Base-by-base conservation (phyloP, 108 stramenopile genomes). In the Fragilaria crotonensis region DNA sequence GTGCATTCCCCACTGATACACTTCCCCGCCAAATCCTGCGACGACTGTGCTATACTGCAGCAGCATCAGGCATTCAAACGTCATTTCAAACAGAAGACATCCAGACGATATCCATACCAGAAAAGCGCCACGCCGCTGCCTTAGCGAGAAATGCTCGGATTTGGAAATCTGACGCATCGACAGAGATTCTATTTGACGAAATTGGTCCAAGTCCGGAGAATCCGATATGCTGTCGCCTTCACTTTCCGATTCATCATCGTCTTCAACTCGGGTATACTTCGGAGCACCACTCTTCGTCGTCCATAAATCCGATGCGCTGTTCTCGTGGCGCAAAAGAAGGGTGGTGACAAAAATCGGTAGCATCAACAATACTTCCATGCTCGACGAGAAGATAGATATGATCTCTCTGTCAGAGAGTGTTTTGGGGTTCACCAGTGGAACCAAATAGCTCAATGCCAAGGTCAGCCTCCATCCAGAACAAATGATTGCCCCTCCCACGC, bases 1-100 rank as follows among this genome's bases (percentile, higher is more conserved):
- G 18, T 56, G 54, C 54, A 56, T 56, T 36, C 54, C 54, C 54
- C 54, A 56, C 27, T 33, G 19, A 18, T 31, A 56, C 19, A 56
- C 23, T 3, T 33, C 30, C 19, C 33, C 25, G 2, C 25, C 23
- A 20, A 2, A n/a, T 19, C 30, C 30, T n/a, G 30, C 30, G 2
- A 19, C 32, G 19, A 14, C 14, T 21, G 17, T 31, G 19, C 20
- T 33, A 31, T 32, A n/a, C 19, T 19, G 31, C 2, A 56, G 31
- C 54, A 56, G 3, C 28, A 26, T 27, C 19, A 33, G 19, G 23
- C 31, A 33, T 7, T 56, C 54, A 32, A 33, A 33, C 17, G 54
- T 33, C 54, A 56, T 56, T 32, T 36, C 54, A 31, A 56, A 19
- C 30, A 31, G 33, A 19, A 56, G 32, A 7, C 30, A 33, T 1